Evolutionary conservation across 495 filamentous ascomycete species (phyloP).

Genomic region (Bacidia gigantensis): DNA sequence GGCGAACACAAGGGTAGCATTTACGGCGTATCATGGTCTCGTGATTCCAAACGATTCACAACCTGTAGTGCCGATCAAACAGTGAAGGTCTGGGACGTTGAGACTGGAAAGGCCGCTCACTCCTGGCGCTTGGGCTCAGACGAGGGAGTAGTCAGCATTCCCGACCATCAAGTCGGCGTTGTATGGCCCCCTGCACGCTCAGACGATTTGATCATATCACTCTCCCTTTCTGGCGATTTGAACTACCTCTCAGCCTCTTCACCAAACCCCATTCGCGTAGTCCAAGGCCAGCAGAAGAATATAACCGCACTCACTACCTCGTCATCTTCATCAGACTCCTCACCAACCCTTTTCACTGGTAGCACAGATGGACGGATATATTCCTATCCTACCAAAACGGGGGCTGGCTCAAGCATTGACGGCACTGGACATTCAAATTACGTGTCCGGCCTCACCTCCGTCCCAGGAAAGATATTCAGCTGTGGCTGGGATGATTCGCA

Average conservation of each 20-base stretch:
- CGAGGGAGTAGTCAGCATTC: constrained; percentile 57
- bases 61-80: constrained; percentile 91
- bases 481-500: constrained; percentile 94
- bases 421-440: constrained; percentile 72
- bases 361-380: constrained; percentile 81
- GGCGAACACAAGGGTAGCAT: constrained; percentile 84
- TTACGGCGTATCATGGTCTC: constrained; percentile 79
- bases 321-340: constrained; percentile 25
- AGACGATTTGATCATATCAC: constrained; percentile 77
- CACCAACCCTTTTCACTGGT: constrained; percentile 63
- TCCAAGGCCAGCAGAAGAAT: constrained; percentile 89
- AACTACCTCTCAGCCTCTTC: constrained; percentile 71
- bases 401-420: constrained; percentile 52
- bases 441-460: constrained; percentile 58
- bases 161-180: constrained; percentile 86
- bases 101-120: constrained; percentile 57
- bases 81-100: constrained; percentile 78
- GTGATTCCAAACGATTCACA: constrained; percentile 76
- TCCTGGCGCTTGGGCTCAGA: constrained; percentile 73
- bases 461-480: constrained; percentile 54
- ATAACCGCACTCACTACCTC: constrained; percentile 50
- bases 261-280: constrained; percentile 49
- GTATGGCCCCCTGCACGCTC: constrained; percentile 75
- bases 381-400: constrained; percentile 62
- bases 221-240: constrained; percentile 76